These are phyloP conservation scores for Globisporangium ultimum DNA, from an alignment of 352 stramenopile genomes.

Conservation along the genomic window DNA sequence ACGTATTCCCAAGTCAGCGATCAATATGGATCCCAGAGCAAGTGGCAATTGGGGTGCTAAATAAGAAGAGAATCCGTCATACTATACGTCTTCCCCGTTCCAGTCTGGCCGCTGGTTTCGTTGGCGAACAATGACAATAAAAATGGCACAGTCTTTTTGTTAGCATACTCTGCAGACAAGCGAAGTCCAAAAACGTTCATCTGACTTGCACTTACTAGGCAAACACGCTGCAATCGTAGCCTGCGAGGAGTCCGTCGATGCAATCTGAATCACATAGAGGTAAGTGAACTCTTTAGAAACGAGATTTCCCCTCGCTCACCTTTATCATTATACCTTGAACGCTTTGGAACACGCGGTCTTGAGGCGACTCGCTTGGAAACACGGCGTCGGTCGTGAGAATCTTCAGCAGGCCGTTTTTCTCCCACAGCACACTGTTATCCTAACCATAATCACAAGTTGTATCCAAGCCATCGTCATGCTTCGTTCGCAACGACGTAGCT, in stretches of 20 bases:
- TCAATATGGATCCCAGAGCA: not conserved
- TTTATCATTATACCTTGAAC: slow-evolving; percentile 35
- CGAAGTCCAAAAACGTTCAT: not conserved
- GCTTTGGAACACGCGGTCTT: slow-evolving; percentile 47
- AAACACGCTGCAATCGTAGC: slow-evolving; percentile 72
- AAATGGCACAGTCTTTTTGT: not conserved
- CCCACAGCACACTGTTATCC: slow-evolving; percentile 49
- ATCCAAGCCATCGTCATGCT: not conserved
- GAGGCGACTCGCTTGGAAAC: slow-evolving; percentile 30
- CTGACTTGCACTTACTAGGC: slow-evolving; percentile 41
- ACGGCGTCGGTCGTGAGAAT: slow-evolving; percentile 50
- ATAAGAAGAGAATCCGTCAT: slow-evolving; percentile 3
- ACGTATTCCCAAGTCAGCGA: not conserved
- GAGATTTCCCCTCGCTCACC: no score
- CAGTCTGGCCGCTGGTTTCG: slow-evolving; percentile 55
- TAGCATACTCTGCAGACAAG: not conserved
- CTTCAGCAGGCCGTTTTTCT: slow-evolving; percentile 68
- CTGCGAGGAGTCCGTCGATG: slow-evolving; percentile 50
- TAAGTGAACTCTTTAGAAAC: not conserved
- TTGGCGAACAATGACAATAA: slow-evolving; percentile 5
- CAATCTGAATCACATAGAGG: slow-evolving; percentile 30
- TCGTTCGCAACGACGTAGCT: not conserved
- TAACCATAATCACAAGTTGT: slow-evolving; percentile 2
- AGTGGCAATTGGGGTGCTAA: no score
- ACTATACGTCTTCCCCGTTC: slow-evolving; percentile 72